Evolutionary conservation across 1,139 yeast species (phyloP).

Genomic region (Zygotorulaspora mrakii): DNA sequence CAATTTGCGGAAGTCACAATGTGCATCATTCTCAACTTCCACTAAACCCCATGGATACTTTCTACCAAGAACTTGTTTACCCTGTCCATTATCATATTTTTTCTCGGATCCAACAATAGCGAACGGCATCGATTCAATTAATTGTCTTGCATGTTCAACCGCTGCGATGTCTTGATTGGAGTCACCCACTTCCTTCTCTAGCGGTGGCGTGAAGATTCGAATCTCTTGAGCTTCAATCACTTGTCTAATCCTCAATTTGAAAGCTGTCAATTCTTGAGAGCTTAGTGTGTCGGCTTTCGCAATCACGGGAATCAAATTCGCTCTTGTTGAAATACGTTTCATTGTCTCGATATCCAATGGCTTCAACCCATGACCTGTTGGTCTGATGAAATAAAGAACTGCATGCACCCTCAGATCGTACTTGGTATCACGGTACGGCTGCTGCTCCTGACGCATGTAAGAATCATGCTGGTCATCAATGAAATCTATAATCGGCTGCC

Average conservation of each 20-base stretch:
- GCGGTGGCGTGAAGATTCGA: conserved; percentile 82
- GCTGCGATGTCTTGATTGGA: conserved; percentile 63
- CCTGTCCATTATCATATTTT: conserved; percentile 73
- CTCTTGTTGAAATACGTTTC: conserved; percentile 83
- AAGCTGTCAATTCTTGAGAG: conserved; percentile 71
- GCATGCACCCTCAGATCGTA: conserved; percentile 94
- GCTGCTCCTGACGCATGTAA: conserved; percentile 94
- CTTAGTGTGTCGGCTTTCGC: conserved; percentile 93
- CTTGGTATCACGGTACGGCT: conserved; percentile 66
- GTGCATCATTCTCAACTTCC: conserved; percentile 92
- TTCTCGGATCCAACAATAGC: conserved; percentile 89
- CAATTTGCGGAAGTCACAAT: conserved; percentile 91
- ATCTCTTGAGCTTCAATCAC: conserved; percentile 91
- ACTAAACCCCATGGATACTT: conserved; percentile 97
- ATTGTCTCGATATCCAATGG: conserved; percentile 93
- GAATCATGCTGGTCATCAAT: conserved; percentile 96
- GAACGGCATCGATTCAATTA: conserved; percentile 91
- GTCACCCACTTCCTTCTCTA: conserved; percentile 40
- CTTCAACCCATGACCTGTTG: conserved; percentile 91
- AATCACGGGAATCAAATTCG: conserved; percentile 89
- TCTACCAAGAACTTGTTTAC: conserved; percentile 79
- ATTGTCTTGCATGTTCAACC: conserved; percentile 74
- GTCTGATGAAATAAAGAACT: conserved; percentile 89
- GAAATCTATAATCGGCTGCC: conserved; percentile 92
- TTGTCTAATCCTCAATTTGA: conserved; percentile 84